phyloP scores from a whole-genome alignment of 2,329 filamentous ascomycete species.

The Ophiocordyceps camponoti-leonardi region DNA sequence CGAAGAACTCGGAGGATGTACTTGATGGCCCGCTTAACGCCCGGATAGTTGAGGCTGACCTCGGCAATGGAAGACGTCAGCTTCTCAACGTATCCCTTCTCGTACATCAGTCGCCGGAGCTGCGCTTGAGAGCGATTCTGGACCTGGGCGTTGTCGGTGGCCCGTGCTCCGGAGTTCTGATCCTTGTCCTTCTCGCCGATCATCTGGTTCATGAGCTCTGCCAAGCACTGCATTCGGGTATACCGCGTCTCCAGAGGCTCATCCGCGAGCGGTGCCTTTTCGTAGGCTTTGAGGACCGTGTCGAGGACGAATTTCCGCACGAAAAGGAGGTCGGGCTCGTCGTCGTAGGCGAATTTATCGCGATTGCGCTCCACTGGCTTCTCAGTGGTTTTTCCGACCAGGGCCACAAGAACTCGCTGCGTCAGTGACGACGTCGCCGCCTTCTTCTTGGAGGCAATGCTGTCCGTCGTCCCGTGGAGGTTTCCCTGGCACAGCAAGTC shows the following conservation, averaged over 20 bases:
- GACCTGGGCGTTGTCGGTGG: constrained; percentile 19
- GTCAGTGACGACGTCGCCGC: constrained; percentile 71
- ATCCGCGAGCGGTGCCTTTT: constrained; percentile 62
- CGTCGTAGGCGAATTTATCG: constrained; percentile 49
- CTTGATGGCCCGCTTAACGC: constrained; percentile 86
- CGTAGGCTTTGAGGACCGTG: constrained; percentile 81
- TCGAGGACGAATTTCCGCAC: constrained; percentile 92
- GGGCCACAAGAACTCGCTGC: constrained; percentile 67
- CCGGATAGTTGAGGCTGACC: constrained; percentile 85
- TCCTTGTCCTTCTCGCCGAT: constrained; percentile 63
- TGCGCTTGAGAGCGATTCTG: constrained; percentile 54
- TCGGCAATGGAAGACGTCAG: constrained; percentile 87
- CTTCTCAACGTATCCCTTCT: constrained; percentile 85
- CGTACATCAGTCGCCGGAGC: constrained; percentile 89
- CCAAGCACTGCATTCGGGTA: constrained; percentile 68
- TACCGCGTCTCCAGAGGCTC: constrained; percentile 79
- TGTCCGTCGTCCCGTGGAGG: constrained; percentile 53
- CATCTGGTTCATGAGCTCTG: constrained; percentile 87
- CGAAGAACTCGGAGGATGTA: constrained; percentile 86
- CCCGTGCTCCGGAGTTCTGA: constrained; percentile 23
- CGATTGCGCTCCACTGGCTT: constrained; percentile 39
- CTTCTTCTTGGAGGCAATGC: constrained; percentile 67
- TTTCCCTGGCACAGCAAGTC: constrained; percentile 49
- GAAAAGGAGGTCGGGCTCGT: constrained; percentile 72
- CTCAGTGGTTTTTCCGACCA: constrained; percentile 80